Conservation (phyloP, 306 rosid genomes). For the Cucurbita moschata region DNA sequence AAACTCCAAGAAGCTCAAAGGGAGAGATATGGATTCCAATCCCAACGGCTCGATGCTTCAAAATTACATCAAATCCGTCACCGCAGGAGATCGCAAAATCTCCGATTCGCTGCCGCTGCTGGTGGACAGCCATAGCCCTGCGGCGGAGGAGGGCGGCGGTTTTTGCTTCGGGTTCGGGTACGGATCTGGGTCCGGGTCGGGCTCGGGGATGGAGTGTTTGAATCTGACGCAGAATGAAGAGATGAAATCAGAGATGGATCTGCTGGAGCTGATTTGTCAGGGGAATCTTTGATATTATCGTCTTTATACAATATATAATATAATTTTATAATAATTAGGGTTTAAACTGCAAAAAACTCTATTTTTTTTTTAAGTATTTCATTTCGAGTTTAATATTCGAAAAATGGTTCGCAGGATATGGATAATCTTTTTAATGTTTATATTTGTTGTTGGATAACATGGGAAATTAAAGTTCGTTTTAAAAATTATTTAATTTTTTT, state of each 20-base stretch:
- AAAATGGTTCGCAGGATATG: too few relatives aligned
- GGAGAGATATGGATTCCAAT: background rate
- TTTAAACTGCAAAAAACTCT: background rate
- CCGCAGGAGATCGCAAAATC: background rate
- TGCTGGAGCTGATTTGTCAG: constrained; percentile 19
- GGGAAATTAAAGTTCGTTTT: too few relatives aligned
- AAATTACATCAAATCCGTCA: constrained; percentile 31
- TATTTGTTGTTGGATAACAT: too few relatives aligned
- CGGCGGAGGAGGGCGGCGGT: background rate
- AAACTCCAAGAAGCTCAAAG: constrained; percentile 19
- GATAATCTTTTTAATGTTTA: too few relatives aligned
- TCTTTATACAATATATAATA: background rate
- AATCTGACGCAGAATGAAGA: constrained; percentile 6
- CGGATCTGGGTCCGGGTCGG: constrained; percentile 5
- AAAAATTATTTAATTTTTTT: too few relatives aligned
- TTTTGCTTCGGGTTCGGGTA: background rate
- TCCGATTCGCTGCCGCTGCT: background rate
- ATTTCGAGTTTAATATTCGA: background rate
- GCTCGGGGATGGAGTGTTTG: constrained; percentile 11
- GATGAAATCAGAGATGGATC: constrained; percentile 25
- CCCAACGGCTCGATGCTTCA: constrained; percentile 20
- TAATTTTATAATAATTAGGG: background rate
- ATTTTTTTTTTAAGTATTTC: background rate
- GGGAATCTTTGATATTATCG: background rate
- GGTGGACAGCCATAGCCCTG: background rate